These are phyloP conservation scores for Acidomyces sp. DNA, from an alignment of 495 filamentous ascomycete genomes.

Conservation along the genomic window DNA sequence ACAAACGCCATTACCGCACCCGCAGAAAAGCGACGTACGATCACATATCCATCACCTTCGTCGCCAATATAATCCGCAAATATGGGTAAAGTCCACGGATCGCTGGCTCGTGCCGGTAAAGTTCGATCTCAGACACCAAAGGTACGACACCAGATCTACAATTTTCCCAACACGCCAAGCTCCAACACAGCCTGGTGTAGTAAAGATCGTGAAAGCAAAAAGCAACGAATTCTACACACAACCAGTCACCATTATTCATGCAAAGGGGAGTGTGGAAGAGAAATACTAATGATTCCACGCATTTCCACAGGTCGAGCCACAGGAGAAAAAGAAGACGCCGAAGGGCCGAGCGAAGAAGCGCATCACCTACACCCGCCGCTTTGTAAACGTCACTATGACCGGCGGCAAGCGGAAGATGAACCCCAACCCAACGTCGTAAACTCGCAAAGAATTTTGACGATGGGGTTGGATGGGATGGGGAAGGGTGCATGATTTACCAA, in stretches of 20 bases:
- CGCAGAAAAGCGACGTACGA: slow-evolving; percentile 1
- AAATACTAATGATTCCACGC: slow-evolving; percentile 1
- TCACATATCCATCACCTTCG: background rate
- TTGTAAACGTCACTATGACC: slow-evolving; percentile 98
- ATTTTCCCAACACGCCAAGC: no score
- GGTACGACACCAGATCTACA: slow-evolving; percentile 41
- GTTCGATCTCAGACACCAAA: slow-evolving; percentile 88
- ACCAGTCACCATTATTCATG: no score
- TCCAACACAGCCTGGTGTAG: no score
- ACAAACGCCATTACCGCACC: slow-evolving; percentile 4
- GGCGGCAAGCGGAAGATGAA: slow-evolving; percentile 96
- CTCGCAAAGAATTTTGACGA: no score
- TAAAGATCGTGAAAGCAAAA: background rate
- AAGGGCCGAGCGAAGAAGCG: slow-evolving; percentile 99
- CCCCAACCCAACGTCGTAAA: slow-evolving; percentile 46
- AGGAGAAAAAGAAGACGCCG: slow-evolving; percentile 86
- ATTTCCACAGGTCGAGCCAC: slow-evolving; percentile 56
- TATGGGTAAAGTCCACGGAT: slow-evolving; percentile 88
- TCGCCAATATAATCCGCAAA: slow-evolving; percentile 35
- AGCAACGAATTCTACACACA: no score
- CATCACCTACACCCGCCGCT: slow-evolving; percentile 89
- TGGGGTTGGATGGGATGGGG: no score
- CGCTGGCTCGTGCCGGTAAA: slow-evolving; percentile 93
- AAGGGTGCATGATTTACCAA: no score
- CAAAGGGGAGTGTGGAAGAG: slow-evolving; percentile 1